Percentiles rank a stretch among this genome's conserved stretches.
phyloP scores from a whole-genome alignment of 192 early-diverging fungal species.

The Diversispora eburnea region DNA sequence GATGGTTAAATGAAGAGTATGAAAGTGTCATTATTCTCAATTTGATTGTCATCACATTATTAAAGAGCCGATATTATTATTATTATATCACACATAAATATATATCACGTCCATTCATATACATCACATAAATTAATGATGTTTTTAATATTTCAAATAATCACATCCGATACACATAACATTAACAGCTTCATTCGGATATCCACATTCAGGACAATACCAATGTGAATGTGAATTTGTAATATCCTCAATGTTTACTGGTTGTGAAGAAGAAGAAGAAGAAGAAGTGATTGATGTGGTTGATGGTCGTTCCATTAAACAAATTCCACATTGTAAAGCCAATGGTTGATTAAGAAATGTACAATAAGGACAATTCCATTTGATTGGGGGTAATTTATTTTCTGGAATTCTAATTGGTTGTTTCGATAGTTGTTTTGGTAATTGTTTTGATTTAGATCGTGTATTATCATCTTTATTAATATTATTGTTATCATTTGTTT shows the following conservation, averaged over 20 bases:
- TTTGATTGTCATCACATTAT: too few species aligned
- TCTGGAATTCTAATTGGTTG: neutral
- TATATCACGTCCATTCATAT: neutral
- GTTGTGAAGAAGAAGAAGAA: neutral
- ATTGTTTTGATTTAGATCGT: neutral
- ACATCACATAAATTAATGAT: neutral
- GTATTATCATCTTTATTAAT: neutral
- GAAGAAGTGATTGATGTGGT: neutral
- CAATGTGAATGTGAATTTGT: neutral
- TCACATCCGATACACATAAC: constrained; percentile 29
- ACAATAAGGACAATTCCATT: constrained; percentile 55
- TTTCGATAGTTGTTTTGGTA: neutral
- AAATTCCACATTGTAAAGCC: constrained; percentile 46
- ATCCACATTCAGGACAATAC: constrained; percentile 15
- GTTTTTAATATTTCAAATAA: neutral
- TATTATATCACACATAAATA: neutral
- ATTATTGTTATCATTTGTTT: neutral
- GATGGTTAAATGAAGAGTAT: too few species aligned
- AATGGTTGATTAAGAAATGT: constrained; percentile 52
- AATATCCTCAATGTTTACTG: neutral
- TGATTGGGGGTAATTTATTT: neutral
- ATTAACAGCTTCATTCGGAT: neutral
- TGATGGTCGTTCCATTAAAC: constrained; percentile 32
- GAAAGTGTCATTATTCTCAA: too few species aligned
- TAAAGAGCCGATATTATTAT: too few species aligned